Evolutionary conservation across 1,139 yeast genomes (phyloP).

Genomic region (Lodderomyces orthopsilosis): DNA sequence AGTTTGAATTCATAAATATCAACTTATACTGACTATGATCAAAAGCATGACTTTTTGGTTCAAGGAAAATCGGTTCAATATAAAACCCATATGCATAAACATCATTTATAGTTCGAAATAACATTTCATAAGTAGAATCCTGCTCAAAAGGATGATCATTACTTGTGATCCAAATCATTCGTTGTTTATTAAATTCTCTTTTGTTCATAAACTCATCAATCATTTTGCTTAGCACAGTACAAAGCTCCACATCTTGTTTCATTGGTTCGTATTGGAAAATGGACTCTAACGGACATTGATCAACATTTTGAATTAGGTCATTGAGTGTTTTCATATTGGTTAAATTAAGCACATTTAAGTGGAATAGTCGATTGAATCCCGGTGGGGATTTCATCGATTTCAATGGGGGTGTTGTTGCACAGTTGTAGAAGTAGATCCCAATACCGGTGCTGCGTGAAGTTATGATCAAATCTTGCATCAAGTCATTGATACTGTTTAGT

Average conservation of each 20-base stretch:
- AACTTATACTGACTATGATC: constrained; percentile 56
- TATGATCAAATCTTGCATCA: constrained; percentile 58
- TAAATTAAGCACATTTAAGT: constrained; percentile 36
- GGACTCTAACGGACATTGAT: constrained; percentile 16
- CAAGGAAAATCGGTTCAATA: constrained; percentile 64
- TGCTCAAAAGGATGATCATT: constrained; percentile 37
- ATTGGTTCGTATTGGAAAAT: constrained; percentile 18
- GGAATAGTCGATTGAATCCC: constrained; percentile 31
- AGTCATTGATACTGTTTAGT: constrained; percentile 49
- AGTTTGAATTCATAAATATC: constrained; percentile 46
- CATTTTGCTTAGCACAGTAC: constrained; percentile 27
- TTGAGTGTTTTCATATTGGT: constrained; percentile 39
- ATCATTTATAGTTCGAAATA: constrained; percentile 63
- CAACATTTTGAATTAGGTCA: constrained; percentile 31
- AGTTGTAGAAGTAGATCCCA: constrained; percentile 62
- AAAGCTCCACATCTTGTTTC: constrained; percentile 15
- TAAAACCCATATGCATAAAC: constrained; percentile 49
- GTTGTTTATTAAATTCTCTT: constrained; percentile 32
- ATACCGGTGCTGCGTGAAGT: constrained; percentile 62
- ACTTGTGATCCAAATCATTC: constrained; percentile 43
- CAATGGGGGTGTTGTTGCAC: constrained; percentile 22
- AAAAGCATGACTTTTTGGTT: constrained; percentile 30
- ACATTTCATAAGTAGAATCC: constrained; percentile 29
- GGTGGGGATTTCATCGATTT: constrained; percentile 11
- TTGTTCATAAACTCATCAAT: constrained; percentile 34